These are phyloP conservation scores for Coprinopsis marcescibilis DNA, from an alignment of 768 basidiomycete genomes.

Conservation along the genomic window DNA sequence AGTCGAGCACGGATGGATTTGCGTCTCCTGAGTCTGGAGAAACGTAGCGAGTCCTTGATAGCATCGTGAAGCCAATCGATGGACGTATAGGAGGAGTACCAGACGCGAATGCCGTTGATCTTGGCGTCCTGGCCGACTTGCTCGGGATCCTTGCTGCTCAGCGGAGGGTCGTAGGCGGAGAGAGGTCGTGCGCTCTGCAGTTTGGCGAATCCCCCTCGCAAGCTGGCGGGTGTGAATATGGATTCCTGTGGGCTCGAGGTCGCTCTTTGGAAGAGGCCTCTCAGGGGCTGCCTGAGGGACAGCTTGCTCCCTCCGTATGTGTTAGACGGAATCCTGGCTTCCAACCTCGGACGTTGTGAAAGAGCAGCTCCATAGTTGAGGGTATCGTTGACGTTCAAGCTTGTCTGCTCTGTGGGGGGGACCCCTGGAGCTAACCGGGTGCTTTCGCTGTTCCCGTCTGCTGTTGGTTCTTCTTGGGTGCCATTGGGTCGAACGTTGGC, in stretches of 20 bases:
- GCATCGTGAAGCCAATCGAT: conserved; percentile 97
- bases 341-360: too few species aligned
- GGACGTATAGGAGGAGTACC: conserved; percentile 86
- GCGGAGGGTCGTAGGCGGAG: conserved; percentile 63
- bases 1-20: conserved; percentile 66
- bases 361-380: too few species aligned
- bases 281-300: too few species aligned
- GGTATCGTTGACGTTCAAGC: too few species aligned
- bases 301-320: too few species aligned
- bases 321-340: too few species aligned
- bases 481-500: conserved; percentile 15
- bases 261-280: too few species aligned
- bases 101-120: conserved; percentile 84
- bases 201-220: conserved; percentile 32
- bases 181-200: conserved; percentile 48
- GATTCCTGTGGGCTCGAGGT: conserved; percentile 1
- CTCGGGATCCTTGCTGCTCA: conserved; percentile 28
- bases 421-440: too few species aligned
- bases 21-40: conserved; percentile 62
- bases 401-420: too few species aligned
- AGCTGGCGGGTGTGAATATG: conserved; percentile 25
- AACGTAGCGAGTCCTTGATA: conserved; percentile 87
- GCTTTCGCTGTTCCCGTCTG: neutral
- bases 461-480: conserved; percentile 1
- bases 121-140: conserved; percentile 52